These are phyloP conservation scores for Platanthera guangdongensis DNA, from an alignment of 106 monocot species.

Conservation along the genomic window DNA sequence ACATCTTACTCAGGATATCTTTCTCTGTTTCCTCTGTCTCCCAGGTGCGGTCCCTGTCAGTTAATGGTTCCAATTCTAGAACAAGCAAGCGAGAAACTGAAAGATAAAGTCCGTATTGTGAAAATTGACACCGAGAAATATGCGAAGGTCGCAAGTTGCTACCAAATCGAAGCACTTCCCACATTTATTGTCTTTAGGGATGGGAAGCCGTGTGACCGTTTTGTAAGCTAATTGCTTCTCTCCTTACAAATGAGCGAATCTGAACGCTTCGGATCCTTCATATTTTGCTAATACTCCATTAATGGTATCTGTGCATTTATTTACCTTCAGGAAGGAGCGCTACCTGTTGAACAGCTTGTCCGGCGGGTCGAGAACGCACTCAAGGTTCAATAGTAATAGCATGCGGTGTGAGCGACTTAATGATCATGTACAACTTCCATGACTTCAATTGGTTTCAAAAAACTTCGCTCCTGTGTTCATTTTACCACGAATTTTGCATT, in stretches of 20 bases:
- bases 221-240: slow-evolving; percentile 49
- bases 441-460: background rate
- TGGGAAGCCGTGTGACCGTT: slow-evolving; percentile 84
- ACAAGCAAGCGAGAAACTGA: slow-evolving; percentile 53
- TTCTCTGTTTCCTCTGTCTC: background rate
- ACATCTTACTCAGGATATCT: background rate
- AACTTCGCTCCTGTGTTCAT: background rate
- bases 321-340: slow-evolving; percentile 73
- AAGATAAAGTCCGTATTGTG: slow-evolving; percentile 62
- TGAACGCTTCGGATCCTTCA: background rate
- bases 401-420: slow-evolving; percentile 6
- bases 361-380: slow-evolving; percentile 57
- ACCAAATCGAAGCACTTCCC: slow-evolving; percentile 72
- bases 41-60: slow-evolving; percentile 95
- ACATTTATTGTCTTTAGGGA: slow-evolving; percentile 88
- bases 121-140: slow-evolving; percentile 98
- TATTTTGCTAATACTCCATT: background rate
- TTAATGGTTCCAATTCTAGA: slow-evolving; percentile 85
- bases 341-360: slow-evolving; percentile 74
- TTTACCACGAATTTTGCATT: background rate
- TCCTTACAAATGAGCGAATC: background rate
- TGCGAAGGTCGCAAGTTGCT: slow-evolving; percentile 51
- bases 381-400: slow-evolving; percentile 24
- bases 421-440: background rate
- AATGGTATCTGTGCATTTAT: background rate